Conservation (phyloP, 2,329 filamentous ascomycete genomes). For the Fusarium oxysporum region DNA sequence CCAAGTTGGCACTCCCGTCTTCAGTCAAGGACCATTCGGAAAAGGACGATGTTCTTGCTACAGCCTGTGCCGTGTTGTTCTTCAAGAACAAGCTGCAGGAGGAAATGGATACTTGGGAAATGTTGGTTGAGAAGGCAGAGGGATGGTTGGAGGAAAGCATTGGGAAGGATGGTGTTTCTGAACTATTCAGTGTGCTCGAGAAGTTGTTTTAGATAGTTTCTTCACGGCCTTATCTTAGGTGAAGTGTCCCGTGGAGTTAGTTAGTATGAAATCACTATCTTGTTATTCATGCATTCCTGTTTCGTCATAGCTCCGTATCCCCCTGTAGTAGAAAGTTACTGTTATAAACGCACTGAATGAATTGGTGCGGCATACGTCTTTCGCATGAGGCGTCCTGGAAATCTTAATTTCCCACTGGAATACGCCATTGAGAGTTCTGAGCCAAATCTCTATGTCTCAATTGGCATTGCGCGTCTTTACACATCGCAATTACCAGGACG, state of each 20-base stretch:
- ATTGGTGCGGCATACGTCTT: too few relatives aligned
- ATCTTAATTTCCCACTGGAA: too few relatives aligned
- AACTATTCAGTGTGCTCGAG: conserved; percentile 32
- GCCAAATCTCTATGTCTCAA: too few relatives aligned
- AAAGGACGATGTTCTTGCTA: conserved; percentile 41
- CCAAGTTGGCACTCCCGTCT: conserved; percentile 12
- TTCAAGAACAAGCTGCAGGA: conserved; percentile 58
- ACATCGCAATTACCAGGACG: too few relatives aligned
- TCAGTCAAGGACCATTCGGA: neutral
- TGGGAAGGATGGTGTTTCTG: conserved; percentile 15
- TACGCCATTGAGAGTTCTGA: too few relatives aligned
- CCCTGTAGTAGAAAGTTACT: accelerated
- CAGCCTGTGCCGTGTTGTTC: conserved; percentile 47
- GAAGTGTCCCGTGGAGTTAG: conserved; percentile 1
- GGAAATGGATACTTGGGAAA: conserved; percentile 70
- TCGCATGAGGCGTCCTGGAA: too few relatives aligned
- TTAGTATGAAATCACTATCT: neutral
- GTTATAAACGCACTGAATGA: too few relatives aligned
- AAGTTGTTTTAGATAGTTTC: conserved; percentile 19
- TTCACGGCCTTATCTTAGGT: neutral
- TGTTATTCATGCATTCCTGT: neutral
- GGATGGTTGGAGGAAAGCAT: conserved; percentile 56
- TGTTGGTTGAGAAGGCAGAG: conserved; percentile 71
- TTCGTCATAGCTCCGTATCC: accelerated
- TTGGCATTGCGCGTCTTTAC: too few relatives aligned